These are phyloP conservation scores for Gelatoporia subvermispora DNA, from an alignment of 768 basidiomycete species.

Conservation along the genomic window DNA sequence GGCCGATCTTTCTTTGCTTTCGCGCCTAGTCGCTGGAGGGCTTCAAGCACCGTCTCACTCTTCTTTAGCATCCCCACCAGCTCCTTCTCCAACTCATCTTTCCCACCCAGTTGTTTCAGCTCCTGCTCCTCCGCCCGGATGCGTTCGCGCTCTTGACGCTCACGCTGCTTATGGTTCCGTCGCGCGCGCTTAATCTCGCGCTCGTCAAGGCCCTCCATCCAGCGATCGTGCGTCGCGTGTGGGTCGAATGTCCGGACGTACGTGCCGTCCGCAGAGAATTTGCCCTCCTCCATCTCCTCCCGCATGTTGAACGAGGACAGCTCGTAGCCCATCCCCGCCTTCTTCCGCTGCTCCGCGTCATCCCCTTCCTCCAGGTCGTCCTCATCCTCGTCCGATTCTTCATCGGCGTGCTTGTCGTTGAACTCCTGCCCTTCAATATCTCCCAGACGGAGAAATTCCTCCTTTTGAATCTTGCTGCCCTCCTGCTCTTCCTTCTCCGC, in stretches of 20 bases:
- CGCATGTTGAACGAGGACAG: conserved; percentile 98
- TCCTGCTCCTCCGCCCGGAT: conserved; percentile 72
- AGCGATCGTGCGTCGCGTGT: conserved; percentile 87
- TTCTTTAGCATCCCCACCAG: conserved; percentile 75
- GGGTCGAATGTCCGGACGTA: conserved; percentile 86
- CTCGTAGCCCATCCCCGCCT: conserved; percentile 90
- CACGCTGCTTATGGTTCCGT: conserved; percentile 68
- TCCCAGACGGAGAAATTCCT: conserved; percentile 77
- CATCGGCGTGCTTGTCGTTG: conserved; percentile 39
- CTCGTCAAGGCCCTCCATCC: conserved; percentile 92
- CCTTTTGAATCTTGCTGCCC: conserved; percentile 49
- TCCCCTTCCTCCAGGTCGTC: conserved; percentile 66
- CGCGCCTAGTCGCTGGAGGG: conserved; percentile 78
- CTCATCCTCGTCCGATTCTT: conserved; percentile 39
- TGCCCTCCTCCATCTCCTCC: conserved; percentile 97
- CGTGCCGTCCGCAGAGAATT: conserved; percentile 90
- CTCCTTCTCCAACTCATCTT: conserved; percentile 55
- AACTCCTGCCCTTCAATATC: conserved; percentile 99
- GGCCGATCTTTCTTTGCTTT: conserved; percentile 47
- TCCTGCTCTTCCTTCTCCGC: conserved; percentile 42
- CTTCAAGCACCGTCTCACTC: conserved; percentile 88
- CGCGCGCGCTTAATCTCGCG: conserved; percentile 80
- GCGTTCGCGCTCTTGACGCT: conserved; percentile 65
- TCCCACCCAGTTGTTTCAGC: conserved; percentile 61
- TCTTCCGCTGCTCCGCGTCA: conserved; percentile 67